These are phyloP conservation scores for Penicillium ochrochloron DNA, from an alignment of 495 filamentous ascomycete species.

Conservation along the genomic window DNA sequence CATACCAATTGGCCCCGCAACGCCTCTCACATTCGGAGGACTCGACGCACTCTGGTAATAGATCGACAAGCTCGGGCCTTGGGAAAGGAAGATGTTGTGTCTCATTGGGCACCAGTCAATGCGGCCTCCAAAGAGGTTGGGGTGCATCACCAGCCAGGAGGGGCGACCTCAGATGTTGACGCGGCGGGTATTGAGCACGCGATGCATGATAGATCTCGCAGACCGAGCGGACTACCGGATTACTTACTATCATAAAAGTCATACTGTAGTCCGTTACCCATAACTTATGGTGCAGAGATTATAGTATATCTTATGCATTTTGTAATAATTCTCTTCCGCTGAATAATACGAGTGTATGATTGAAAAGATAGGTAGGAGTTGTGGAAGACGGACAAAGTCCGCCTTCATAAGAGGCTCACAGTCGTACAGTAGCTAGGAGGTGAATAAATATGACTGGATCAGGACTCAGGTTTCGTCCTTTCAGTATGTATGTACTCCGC, in stretches of 20 bases:
- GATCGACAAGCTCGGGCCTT: conserved; percentile 28
- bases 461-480: no score
- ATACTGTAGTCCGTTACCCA: neutral
- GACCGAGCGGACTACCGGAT: neutral
- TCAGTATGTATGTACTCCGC: no score
- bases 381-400: no score
- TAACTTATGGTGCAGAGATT: neutral
- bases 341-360: no score
- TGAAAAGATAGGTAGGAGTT: no score
- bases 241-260: neutral
- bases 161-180: conserved; percentile 21
- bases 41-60: conserved; percentile 21
- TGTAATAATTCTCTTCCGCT: no score
- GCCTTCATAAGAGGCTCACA: no score
- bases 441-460: no score
- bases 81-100: neutral
- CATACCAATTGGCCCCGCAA: conserved; percentile 23
- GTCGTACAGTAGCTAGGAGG: no score
- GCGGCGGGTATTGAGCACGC: conserved; percentile 29
- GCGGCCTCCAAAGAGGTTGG: conserved; percentile 16
- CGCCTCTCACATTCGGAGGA: conserved; percentile 10
- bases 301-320: neutral
- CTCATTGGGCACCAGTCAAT: conserved; percentile 20
- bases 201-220: conserved; percentile 28
- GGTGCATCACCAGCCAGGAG: conserved; percentile 21